Evolutionary conservation across 371 early-diverging fungal genomes (phyloP), one percentile per base, ranked within the genome.

Genomic region (Nematocida sp.): DNA sequence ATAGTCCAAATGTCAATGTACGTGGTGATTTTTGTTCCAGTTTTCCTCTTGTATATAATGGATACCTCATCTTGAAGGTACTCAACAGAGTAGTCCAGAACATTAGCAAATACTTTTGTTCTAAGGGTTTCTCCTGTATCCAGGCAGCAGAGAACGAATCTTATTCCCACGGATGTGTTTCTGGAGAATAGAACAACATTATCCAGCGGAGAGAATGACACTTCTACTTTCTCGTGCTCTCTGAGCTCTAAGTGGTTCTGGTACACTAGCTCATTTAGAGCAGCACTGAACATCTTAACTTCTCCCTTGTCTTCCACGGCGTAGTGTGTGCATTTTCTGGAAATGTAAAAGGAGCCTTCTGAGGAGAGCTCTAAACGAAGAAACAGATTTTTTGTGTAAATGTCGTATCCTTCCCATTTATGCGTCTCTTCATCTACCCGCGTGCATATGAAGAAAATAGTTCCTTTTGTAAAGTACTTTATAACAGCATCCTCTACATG

Each of bases 1-100:
- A 50, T 9, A 28, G 59, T 42, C 75, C 75, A 71, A n/a, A 71
- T 39, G n/a, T 71, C 75, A 20, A 63, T 42, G 35, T 45, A 71
- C 20, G 45, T 45, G 16, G 16, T 23, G 26, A 18, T n/a, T 16
- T 59, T 61, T n/a, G 13, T 47, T 33, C 9, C 49, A 25, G 48
- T 49, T 30, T 13, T 48, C 20, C 75, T 18, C 7, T 32, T 49
- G 33, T 53, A 38, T 2, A 38, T 26, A 50, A 71, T 61, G 28
- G 40, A 26, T 5, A 71, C 75, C 32, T 61, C 75, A 16, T 51
- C 32, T 1, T 0, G 9, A 1, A 32, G 4, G 26, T 45, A 71
- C 33, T n/a, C 33, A 11, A 71, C 53, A 3, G 48, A n/a, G 39
- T 50, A 61, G 38, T 23, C 59, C 20, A 32, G 23, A 38, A 61